Conservation (phyloP, 23 red algal genomes). For the Gracilaria vermiculophylla region DNA sequence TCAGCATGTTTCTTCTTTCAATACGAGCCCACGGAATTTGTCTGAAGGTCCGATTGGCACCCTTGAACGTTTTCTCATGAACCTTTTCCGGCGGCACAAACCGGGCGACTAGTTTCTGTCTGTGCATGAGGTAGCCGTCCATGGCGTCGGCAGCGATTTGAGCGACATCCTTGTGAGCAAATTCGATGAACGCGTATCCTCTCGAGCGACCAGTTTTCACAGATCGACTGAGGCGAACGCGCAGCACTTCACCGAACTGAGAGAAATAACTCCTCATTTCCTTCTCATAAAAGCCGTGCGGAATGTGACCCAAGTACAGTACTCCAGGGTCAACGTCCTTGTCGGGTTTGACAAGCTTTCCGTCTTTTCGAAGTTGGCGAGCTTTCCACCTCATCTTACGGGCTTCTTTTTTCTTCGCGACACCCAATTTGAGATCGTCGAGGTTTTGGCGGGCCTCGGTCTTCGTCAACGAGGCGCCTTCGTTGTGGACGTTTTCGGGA, state of each 20-base stretch:
- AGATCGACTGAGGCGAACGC: slow-evolving; percentile 78
- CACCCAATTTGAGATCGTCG: not conserved
- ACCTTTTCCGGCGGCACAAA: slow-evolving; percentile 65
- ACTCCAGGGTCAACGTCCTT: slow-evolving; percentile 42
- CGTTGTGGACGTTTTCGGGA: not conserved
- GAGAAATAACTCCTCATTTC: slow-evolving; percentile 85
- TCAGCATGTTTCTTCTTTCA: slow-evolving; percentile 25
- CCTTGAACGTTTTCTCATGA: slow-evolving; percentile 58
- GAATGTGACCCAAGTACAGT: slow-evolving; percentile 93
- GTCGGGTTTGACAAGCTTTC: not conserved
- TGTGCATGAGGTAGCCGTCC: slow-evolving; percentile 97
- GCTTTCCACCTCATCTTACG: slow-evolving; percentile 18
- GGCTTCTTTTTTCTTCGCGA: slow-evolving; percentile 10
- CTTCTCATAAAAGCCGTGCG: slow-evolving; percentile 97
- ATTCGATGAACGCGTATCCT: slow-evolving; percentile 96
- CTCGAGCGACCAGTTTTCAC: slow-evolving; percentile 55
- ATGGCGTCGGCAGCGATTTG: slow-evolving; percentile 77
- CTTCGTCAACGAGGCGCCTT: not conserved
- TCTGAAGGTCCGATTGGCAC: slow-evolving; percentile 12
- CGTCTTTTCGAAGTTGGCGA: slow-evolving; percentile 17
- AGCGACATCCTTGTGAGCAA: slow-evolving; percentile 74
- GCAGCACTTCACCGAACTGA: slow-evolving; percentile 82
- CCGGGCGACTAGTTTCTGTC: slow-evolving; percentile 76
- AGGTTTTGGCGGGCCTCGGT: not conserved
- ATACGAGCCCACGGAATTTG: slow-evolving; percentile 55